These are phyloP conservation scores for Rehmannia glutinosa DNA, from an alignment of 257 asterid species.

Conservation along the genomic window DNA sequence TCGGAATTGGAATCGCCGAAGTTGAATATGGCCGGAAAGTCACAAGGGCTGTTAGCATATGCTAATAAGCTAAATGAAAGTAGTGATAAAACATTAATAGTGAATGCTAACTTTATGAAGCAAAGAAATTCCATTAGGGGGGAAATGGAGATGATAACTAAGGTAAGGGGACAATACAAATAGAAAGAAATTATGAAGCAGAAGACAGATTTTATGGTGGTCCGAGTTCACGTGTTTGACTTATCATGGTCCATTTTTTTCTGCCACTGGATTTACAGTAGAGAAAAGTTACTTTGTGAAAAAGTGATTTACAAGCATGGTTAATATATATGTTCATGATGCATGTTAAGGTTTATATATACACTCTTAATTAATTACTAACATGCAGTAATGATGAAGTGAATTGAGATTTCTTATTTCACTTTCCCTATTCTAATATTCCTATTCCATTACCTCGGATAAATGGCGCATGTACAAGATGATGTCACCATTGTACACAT, in stretches of 20 bases:
- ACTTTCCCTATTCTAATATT: no score
- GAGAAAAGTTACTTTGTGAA: background rate
- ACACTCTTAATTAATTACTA: no score
- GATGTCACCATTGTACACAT: no score
- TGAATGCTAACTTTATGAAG: background rate
- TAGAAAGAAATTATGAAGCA: background rate
- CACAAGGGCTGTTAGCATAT: conserved; percentile 27
- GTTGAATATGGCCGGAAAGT: conserved; percentile 83
- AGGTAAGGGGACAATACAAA: background rate
- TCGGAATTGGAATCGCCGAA: conserved; percentile 96
- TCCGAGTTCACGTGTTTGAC: conserved; percentile 20
- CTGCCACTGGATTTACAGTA: background rate
- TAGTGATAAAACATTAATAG: background rate
- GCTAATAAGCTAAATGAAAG: background rate
- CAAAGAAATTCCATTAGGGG: conserved; percentile 12
- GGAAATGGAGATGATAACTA: background rate
- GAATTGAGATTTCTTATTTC: no score
- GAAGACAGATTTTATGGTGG: conserved; percentile 16
- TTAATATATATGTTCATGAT: no score
- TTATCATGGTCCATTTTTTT: background rate
- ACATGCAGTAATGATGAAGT: no score
- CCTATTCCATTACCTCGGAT: no score
- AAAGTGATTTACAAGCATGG: background rate
- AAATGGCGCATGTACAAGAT: no score
- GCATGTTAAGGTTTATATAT: no score